phyloP scores from a whole-genome alignment of 306 rosid species.

The Canavalia gladiata region DNA sequence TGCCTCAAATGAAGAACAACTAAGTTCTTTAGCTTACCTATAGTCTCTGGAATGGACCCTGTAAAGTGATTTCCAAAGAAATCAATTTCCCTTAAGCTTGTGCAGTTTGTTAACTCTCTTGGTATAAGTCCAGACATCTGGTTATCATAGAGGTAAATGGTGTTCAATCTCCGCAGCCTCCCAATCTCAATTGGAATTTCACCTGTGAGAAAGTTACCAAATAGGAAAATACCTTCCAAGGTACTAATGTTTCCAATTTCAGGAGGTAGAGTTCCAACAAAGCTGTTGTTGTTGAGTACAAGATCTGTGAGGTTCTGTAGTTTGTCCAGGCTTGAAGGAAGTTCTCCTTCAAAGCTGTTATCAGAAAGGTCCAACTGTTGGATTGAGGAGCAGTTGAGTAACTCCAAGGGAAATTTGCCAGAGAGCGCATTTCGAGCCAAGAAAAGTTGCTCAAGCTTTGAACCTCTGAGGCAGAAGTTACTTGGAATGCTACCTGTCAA shows the following conservation, averaged over 20 bases:
- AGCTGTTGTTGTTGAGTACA: conserved; percentile 87
- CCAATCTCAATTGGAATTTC: conserved; percentile 82
- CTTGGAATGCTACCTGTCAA: conserved; percentile 76
- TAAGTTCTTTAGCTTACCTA: conserved; percentile 81
- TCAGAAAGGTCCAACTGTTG: conserved; percentile 91
- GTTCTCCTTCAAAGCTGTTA: conserved; percentile 74
- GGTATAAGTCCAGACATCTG: conserved; percentile 88
- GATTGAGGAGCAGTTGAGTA: conserved; percentile 74
- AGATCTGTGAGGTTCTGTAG: conserved; percentile 77
- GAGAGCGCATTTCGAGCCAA: conserved; percentile 78
- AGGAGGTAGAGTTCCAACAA: conserved; percentile 73
- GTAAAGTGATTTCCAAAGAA: conserved; percentile 89
- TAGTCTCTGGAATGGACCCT: conserved; percentile 81
- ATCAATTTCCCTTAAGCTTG: conserved; percentile 75
- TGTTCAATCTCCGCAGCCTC: conserved; percentile 64
- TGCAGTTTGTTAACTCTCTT: conserved; percentile 81
- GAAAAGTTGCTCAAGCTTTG: conserved; percentile 71
- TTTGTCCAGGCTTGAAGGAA: conserved; percentile 68
- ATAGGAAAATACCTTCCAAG: conserved; percentile 72
- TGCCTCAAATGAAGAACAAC: conserved; percentile 91
- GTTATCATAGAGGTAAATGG: conserved; percentile 86
- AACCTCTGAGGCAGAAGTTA: conserved; percentile 69
- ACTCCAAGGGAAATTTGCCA: conserved; percentile 75
- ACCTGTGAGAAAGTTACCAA: conserved; percentile 78
- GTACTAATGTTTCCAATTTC: conserved; percentile 78